These are phyloP conservation scores for Pezicula neosporulosa DNA, from an alignment of 2,329 filamentous ascomycete species.

Conservation along the genomic window DNA sequence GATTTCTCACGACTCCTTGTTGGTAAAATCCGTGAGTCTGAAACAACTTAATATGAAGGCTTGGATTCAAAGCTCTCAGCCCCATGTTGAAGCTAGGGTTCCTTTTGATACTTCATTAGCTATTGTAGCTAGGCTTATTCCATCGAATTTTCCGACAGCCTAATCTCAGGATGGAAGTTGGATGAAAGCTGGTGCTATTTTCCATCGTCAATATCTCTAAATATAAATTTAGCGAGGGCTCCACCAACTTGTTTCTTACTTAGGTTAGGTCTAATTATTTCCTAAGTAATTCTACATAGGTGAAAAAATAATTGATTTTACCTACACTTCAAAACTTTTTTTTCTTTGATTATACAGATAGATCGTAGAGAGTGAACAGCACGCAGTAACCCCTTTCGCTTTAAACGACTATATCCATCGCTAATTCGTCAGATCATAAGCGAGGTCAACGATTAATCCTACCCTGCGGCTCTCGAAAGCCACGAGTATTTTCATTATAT, in stretches of 20 bases:
- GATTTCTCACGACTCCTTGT: background rate
- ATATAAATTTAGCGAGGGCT: background rate
- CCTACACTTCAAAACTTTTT: background rate
- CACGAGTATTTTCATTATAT: background rate
- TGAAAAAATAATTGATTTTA: background rate
- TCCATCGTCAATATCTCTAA: background rate
- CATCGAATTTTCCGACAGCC: too few relatives aligned
- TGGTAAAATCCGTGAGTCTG: background rate
- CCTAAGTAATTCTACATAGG: background rate
- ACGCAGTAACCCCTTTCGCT: background rate
- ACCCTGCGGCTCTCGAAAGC: background rate
- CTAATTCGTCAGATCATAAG: background rate
- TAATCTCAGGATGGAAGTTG: too few relatives aligned
- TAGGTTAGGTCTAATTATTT: background rate
- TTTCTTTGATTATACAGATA: background rate
- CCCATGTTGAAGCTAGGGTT: background rate
- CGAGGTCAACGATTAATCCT: background rate
- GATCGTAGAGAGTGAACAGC: too few relatives aligned
- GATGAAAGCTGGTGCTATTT: background rate
- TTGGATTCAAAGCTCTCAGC: background rate
- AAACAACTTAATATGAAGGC: background rate
- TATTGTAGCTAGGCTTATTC: too few relatives aligned
- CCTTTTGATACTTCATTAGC: too few relatives aligned
- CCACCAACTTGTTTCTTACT: background rate
- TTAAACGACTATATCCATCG: background rate